Evolutionary conservation across 2,329 filamentous ascomycete species (phyloP), one percentile per base, ranked within the genome.

Genomic region (Cercospora sesami): DNA sequence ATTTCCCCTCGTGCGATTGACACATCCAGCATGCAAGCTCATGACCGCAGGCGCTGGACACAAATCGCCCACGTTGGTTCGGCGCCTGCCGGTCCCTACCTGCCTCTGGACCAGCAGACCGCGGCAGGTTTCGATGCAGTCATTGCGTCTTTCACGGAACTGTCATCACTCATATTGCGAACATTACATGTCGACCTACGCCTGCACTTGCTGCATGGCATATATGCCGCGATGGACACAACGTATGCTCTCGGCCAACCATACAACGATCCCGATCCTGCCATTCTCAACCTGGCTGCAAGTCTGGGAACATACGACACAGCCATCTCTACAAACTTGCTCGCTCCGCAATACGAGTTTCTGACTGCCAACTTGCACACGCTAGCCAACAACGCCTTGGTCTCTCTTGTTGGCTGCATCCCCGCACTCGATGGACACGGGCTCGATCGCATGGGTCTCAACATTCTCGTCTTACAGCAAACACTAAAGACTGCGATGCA

Each of bases 401-500:
- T 97, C 42, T 71, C 74, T 4, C 83, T 88, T 68, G 91, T 91
- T 70, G 88, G 89, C 1, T 86, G 87, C 76, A 91, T 94, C 55
- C 88, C 89, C 60, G 89, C 90, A 7, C 94, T 99, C 89, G 97
- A 99, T 78, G 83, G 81, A 42, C 87, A 91, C 74, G 95, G 95
- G 51, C 92, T 90, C 68, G 88, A 89, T n/a, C 87, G 93, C 42
- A 93, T 99, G 87, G 90, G 93, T 78, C 87, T 98, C 75, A 97
- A 99, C 78, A 93, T 97, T 60, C 86, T 97, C 26, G 95, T 99
- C 48, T 83, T 99, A 62, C 94, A 98, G 80, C 95, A 99, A 78
- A 97, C 97, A 75, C 87, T 99, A 65, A 97, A 97, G 82, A 96
- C 96, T 73, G 90, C 68, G 21, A 72, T 99, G 63, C 93, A 95